Conservation (phyloP, 768 basidiomycete species). For the Nevesoporus exiguus region DNA sequence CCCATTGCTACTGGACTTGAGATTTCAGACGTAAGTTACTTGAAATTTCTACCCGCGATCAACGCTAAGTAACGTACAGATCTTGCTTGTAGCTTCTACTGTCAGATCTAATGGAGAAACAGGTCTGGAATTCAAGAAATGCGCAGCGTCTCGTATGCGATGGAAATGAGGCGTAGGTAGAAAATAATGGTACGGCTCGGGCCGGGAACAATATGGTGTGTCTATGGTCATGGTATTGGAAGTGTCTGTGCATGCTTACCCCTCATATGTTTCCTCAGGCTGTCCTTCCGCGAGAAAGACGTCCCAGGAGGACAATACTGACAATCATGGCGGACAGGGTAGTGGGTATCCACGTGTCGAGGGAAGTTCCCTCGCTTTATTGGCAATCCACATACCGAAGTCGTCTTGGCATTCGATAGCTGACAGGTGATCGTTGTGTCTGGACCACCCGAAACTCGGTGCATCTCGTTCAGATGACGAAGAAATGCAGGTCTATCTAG, state of each 20-base stretch:
- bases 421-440: slow-evolving; percentile 1
- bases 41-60: too few relatives aligned
- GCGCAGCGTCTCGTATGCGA: neutral
- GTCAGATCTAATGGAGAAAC: neutral
- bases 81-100: neutral
- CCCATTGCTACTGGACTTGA: too few relatives aligned
- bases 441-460: slow-evolving; percentile 12
- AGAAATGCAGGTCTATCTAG: slow-evolving; percentile 12
- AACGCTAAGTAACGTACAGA: neutral
- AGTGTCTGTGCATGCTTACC: slow-evolving; percentile 1
- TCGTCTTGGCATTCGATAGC: slow-evolving; percentile 2
- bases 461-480: slow-evolving; percentile 8
- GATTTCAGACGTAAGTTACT: too few relatives aligned
- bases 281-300: slow-evolving; percentile 25
- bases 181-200: neutral
- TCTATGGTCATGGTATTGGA: neutral
- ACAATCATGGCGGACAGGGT: slow-evolving; percentile 14
- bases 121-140: too few relatives aligned
- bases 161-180: neutral
- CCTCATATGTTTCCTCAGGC: slow-evolving; percentile 10
- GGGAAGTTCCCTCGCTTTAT: slow-evolving; percentile 14
- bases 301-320: slow-evolving; percentile 6
- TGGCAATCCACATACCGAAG: neutral
- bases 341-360: slow-evolving; percentile 20
- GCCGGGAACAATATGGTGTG: neutral